These are phyloP conservation scores for Fragaria iinumae DNA, from an alignment of 306 rosid genomes.

Conservation along the genomic window DNA sequence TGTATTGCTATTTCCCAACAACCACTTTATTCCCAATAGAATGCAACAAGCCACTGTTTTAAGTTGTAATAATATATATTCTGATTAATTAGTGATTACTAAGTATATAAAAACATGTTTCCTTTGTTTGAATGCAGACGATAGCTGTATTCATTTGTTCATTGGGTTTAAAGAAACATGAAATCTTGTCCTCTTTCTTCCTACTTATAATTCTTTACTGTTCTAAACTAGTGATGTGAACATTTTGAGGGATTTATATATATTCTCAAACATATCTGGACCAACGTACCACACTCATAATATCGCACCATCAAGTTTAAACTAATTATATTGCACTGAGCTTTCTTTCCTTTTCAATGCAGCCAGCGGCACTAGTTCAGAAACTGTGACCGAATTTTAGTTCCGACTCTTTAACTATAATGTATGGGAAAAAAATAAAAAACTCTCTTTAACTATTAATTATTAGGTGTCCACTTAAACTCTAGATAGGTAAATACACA, in stretches of 20 bases:
- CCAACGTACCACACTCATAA: not conserved
- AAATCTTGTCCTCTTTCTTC: slow-evolving; percentile 16
- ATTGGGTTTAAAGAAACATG: slow-evolving; percentile 13
- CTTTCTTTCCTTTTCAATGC: slow-evolving; percentile 13
- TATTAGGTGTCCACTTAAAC: too few relatives aligned
- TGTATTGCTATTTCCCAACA: slow-evolving; percentile 36
- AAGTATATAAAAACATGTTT: not conserved
- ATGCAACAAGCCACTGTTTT: slow-evolving; percentile 18
- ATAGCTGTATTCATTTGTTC: not conserved
- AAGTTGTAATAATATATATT: not conserved
- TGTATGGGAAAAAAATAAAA: too few relatives aligned
- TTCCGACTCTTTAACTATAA: not conserved
- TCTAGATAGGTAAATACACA: too few relatives aligned
- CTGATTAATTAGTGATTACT: not conserved
- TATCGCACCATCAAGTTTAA: not conserved
- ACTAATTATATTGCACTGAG: not conserved
- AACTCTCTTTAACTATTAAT: too few relatives aligned
- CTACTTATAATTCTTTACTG: not conserved
- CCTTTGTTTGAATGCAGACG: slow-evolving; percentile 5
- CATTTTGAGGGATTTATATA: not conserved
- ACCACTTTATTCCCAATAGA: slow-evolving; percentile 21
- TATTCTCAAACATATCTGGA: slow-evolving; percentile 14
- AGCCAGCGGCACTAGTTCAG: not conserved
- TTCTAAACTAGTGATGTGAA: not conserved
- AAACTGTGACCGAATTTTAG: not conserved